Evolutionary conservation across 116 monocot species (phyloP), one percentile per base, ranked within the genome.

Genomic region (Phalaenopsis hybrid): DNA sequence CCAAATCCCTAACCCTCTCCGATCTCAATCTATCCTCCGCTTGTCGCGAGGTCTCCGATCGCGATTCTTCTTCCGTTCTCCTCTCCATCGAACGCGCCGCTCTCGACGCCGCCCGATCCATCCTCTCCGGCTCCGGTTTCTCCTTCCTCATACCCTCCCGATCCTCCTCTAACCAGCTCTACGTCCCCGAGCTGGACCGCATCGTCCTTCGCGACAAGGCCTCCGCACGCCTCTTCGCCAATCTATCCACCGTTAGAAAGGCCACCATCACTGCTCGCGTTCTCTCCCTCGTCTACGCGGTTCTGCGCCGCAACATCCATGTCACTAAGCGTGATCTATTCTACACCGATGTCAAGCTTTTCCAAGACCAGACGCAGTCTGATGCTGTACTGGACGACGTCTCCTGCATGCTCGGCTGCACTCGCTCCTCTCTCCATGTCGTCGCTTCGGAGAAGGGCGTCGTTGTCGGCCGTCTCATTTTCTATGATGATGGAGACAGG

Each of bases 291-390:
- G 81, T 99, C 83, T 88, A 99, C 81, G 90, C 91, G 79, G 92
- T 99, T 15, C 89, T 93, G 70, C 75, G 82, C 74, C 84, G 85
- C 76, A 88, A 87, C 69, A 99, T 99, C 83, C 99, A 99, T 81
- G 95, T 99, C 57, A 99, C 99, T 20, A 99, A 99, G 91, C 90
- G 99, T 5, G 99, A 99, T 78, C 91, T 99, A 49, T 99, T 99
- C 88, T 99, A 99, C 87, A 99, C 99, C n/a, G 99, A 99, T 79
- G 99, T 93, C 79, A 95, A 95, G 89, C 92, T 99, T 44, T 99
- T 99, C 82, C 87, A 86, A 76, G 99, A 99, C 82, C 99, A 99
- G 88, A 76, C 83, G 57, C 99, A 99, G 74, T 99, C 99, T 8
- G 99, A 99, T 78, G 79, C 93, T 81, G 99, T 99, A 15, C 92